phyloP scores from a whole-genome alignment of 768 basidiomycete genomes.

The Termitomyces sp. region DNA sequence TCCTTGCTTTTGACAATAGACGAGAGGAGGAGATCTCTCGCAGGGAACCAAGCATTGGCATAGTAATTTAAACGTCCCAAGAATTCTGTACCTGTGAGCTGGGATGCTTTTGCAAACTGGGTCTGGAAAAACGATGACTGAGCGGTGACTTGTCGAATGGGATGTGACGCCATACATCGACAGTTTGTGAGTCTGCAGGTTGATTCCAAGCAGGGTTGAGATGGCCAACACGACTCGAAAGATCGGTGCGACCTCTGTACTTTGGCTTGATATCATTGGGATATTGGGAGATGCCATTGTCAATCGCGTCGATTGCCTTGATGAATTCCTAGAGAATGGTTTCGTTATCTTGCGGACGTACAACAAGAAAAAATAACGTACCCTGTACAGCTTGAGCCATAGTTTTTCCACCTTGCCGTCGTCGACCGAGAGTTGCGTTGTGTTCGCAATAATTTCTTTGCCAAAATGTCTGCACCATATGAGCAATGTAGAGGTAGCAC shows the following conservation, averaged over 20 bases:
- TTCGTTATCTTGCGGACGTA: not conserved
- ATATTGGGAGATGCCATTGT: conserved; percentile 91
- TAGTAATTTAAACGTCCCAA: conserved; percentile 74
- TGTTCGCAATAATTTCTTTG: conserved; percentile 71
- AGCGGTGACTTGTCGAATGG: not conserved
- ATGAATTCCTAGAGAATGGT: conserved; percentile 66
- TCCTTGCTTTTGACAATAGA: conserved; percentile 52
- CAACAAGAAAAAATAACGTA: conserved; percentile 19
- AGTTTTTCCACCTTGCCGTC: conserved; percentile 66
- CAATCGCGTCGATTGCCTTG: conserved; percentile 90
- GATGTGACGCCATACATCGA: conserved; percentile 54
- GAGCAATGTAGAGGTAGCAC: not conserved
- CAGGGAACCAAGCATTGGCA: conserved; percentile 88
- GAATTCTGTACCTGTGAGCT: conserved; percentile 83
- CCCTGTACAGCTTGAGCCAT: conserved; percentile 89
- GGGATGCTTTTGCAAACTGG: conserved; percentile 75
- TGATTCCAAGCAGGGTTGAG: conserved; percentile 96
- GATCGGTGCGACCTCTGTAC: conserved; percentile 77
- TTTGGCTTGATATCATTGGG: conserved; percentile 54
- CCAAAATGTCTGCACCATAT: conserved; percentile 71
- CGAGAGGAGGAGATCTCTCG: conserved; percentile 66
- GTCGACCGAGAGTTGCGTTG: conserved; percentile 40
- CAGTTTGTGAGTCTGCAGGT: conserved; percentile 48
- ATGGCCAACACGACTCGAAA: conserved; percentile 75
- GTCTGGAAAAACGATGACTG: conserved; percentile 32